These are phyloP conservation scores for Aspergillus sclerotioniger DNA, from an alignment of 495 filamentous ascomycete species.

Conservation along the genomic window DNA sequence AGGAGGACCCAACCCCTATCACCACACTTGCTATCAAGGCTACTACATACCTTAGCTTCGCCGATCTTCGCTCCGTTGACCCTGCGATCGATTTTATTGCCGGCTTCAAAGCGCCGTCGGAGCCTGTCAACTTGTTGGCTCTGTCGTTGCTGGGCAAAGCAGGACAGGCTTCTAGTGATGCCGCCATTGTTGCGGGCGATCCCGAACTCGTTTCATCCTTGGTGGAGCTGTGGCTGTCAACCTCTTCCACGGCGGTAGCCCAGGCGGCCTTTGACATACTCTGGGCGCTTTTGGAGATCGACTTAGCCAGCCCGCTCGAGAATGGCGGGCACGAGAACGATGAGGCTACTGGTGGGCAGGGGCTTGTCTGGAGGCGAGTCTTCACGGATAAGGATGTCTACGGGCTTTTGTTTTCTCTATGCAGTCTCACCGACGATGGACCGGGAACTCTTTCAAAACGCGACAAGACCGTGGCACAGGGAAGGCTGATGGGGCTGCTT, in stretches of 20 bases:
- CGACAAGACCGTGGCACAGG: conserved; percentile 76
- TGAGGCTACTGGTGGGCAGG: conserved; percentile 54
- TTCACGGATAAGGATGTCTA: conserved; percentile 69
- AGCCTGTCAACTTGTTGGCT: conserved; percentile 67
- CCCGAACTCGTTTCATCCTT: conserved; percentile 59
- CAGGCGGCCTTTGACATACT: conserved; percentile 64
- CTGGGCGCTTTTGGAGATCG: conserved; percentile 67
- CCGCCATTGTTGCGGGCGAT: conserved; percentile 66
- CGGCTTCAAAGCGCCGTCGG: conserved; percentile 57
- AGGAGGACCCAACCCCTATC: conserved; percentile 51
- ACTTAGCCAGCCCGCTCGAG: conserved; percentile 46
- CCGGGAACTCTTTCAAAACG: conserved; percentile 50
- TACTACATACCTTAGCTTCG: conserved; percentile 40
- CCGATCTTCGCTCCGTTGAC: conserved; percentile 41
- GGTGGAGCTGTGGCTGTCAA: conserved; percentile 69
- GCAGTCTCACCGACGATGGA: conserved; percentile 46
- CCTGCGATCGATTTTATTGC: conserved; percentile 48
- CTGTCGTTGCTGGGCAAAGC: conserved; percentile 74
- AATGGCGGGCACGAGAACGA: conserved; percentile 42
- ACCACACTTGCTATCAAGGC: conserved; percentile 43
- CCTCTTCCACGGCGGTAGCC: conserved; percentile 69
- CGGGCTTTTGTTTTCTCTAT: conserved; percentile 58
- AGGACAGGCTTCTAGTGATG: conserved; percentile 55
- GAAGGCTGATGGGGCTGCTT: conserved; percentile 67
- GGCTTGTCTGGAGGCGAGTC: conserved; percentile 68